Evolutionary conservation across 192 early-diverging fungal species (phyloP).

Genomic region (Radiomyces spectabilis): DNA sequence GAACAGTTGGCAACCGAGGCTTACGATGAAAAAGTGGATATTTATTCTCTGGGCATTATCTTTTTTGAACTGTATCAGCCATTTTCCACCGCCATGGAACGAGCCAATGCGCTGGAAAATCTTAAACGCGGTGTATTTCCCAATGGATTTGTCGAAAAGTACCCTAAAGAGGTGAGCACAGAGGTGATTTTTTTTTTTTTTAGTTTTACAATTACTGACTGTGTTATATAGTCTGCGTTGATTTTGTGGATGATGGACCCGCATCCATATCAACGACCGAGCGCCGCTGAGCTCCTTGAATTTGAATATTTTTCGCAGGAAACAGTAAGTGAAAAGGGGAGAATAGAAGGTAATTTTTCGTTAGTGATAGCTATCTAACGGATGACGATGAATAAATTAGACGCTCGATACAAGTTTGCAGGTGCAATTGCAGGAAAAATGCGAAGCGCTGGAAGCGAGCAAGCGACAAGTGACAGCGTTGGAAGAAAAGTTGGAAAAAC

Average conservation of each 20-base stretch:
- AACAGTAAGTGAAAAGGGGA: not conserved
- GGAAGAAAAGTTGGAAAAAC: conserved; percentile 27
- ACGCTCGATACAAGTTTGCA: conserved; percentile 3
- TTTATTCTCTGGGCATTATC: conserved; percentile 94
- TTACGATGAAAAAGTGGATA: conserved; percentile 80
- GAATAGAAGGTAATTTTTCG: not conserved
- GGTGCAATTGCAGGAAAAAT: conserved; percentile 14
- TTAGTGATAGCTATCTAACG: not conserved
- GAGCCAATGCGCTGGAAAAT: conserved; percentile 56
- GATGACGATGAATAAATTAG: not conserved
- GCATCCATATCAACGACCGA: conserved; percentile 64
- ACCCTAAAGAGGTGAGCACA: conserved; percentile 57
- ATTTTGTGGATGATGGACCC: conserved; percentile 78
- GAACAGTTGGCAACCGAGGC: conserved; percentile 59
- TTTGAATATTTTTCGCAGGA: conserved; percentile 59
- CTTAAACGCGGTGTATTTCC: conserved; percentile 67
- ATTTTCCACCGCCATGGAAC: conserved; percentile 87
- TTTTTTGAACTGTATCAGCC: conserved; percentile 93
- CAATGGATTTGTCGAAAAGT: conserved; percentile 53
- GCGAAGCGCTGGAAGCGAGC: conserved; percentile 10
- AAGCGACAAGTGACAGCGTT: conserved; percentile 32
- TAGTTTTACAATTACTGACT: not conserved
- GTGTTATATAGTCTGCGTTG: conserved; percentile 51
- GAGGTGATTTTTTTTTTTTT: conserved; percentile 13
- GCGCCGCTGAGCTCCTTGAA: conserved; percentile 59